These are phyloP conservation scores for Neltuma alba DNA, from an alignment of 306 rosid genomes.

Conservation along the genomic window DNA sequence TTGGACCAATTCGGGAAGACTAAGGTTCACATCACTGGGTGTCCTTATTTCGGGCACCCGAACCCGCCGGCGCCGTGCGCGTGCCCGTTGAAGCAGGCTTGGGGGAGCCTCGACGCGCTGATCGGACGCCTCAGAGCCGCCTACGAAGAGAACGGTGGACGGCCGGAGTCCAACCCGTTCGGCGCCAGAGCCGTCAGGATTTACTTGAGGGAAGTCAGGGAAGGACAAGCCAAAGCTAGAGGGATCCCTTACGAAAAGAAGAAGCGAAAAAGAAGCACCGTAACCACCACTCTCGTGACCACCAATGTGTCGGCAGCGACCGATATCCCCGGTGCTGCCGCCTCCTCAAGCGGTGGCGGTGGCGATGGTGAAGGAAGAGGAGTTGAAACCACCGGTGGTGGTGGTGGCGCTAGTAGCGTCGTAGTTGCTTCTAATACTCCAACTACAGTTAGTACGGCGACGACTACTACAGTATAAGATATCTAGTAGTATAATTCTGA, in stretches of 20 bases:
- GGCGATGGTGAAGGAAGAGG: neutral
- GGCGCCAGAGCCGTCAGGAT: slow-evolving; percentile 86
- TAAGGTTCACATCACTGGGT: slow-evolving; percentile 71
- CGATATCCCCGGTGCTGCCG: neutral
- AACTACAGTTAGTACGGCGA: slow-evolving; percentile 25
- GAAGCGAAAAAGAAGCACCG: slow-evolving; percentile 68
- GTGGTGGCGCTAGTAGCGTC: neutral
- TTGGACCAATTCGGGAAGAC: slow-evolving; percentile 97
- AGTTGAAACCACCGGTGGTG: neutral
- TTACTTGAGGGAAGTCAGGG: slow-evolving; percentile 82
- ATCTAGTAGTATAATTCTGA: slow-evolving; percentile 31
- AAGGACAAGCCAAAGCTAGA: slow-evolving; percentile 87
- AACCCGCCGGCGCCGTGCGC: slow-evolving; percentile 90
- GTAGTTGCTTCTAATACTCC: slow-evolving; percentile 33
- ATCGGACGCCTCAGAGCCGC: slow-evolving; percentile 98
- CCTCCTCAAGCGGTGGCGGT: neutral
- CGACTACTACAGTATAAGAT: slow-evolving; percentile 51
- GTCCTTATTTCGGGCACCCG: slow-evolving; percentile 78
- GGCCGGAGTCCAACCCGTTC: slow-evolving; percentile 82
- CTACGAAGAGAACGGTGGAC: slow-evolving; percentile 89
- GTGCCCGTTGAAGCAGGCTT: slow-evolving; percentile 85
- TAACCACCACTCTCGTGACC: neutral
- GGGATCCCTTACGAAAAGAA: slow-evolving; percentile 95
- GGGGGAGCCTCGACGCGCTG: slow-evolving; percentile 98
- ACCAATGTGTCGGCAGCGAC: slow-evolving; percentile 24